Evolutionary conservation across 176 grass and related monocot genomes (phyloP).

Genomic region (Raddia guianensis): DNA sequence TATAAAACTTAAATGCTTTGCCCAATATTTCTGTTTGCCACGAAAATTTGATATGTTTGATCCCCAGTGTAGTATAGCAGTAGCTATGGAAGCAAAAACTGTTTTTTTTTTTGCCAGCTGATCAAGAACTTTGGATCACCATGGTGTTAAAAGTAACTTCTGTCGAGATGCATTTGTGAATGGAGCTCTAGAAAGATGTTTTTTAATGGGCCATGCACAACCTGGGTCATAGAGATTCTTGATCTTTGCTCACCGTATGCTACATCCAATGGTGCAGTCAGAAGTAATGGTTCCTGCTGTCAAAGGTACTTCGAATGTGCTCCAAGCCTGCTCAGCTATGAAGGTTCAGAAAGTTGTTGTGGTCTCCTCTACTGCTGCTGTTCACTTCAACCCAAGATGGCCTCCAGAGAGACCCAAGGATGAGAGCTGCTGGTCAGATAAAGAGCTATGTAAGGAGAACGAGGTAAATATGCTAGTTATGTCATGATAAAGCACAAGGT

Average conservation of each 20-base stretch:
- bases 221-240: background rate
- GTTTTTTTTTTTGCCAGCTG: too few relatives aligned
- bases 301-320: slow-evolving; percentile 44
- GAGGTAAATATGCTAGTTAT: slow-evolving; percentile 31
- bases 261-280: slow-evolving; percentile 9
- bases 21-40: background rate
- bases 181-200: background rate
- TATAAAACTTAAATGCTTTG: background rate
- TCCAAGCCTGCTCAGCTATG: slow-evolving; percentile 32
- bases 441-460: slow-evolving; percentile 25
- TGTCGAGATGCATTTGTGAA: background rate
- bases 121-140: background rate
- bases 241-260: background rate
- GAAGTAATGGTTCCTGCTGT: slow-evolving; percentile 49
- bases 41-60: background rate
- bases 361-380: slow-evolving; percentile 46
- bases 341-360: slow-evolving; percentile 46
- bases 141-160: background rate
- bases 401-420: slow-evolving; percentile 39
- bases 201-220: background rate
- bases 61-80: background rate
- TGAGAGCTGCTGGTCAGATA: slow-evolving; percentile 58
- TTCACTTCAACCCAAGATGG: slow-evolving; percentile 36
- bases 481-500: background rate
- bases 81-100: too few relatives aligned